Base-by-base conservation (phyloP, 805 yeast genomes). In the Wickerhamiella nectarea region DNA sequence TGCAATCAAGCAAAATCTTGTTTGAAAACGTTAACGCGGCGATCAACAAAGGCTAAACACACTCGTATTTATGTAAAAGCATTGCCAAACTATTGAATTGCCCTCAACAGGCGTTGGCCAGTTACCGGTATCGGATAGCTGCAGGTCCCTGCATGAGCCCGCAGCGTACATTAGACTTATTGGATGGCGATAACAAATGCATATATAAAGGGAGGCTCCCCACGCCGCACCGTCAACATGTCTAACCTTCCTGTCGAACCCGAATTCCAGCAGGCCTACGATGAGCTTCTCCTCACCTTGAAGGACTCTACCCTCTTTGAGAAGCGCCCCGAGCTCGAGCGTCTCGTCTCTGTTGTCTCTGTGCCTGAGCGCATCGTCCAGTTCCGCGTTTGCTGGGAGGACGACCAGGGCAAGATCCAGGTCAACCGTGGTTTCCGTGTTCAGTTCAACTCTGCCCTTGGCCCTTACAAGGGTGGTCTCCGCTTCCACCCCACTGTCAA, bases 391-490 rank as follows among this genome's bases (percentile, higher is more conserved):
- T 75, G 80, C 45, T 89, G 98, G 98, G 96, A 91, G 70, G 84
- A 89, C 63, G 98, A 91, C 71, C 70, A 78, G 56, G 94, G 95
- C 57, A 78, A 74, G 59, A 70, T 83, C 61, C 89, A 86, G 71
- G 94, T 89, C 54, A 91, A 91, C 78, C 76, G 86, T 56, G 98
- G 97, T 66, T 89, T 75, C 86, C 78, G 98, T 71, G 96, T 89
- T 51, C 98, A 89, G 72, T 89, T 84, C 76, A 89, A 86, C 79
- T 85, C 95, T 45, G 94, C 96, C 45, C 74, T 91, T 54, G 98
- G 98, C 63, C 98, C 98, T 57, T 89, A 85, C 83, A 89, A 89
- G 74, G 98, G 98, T 64, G 98, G 98, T 64, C 75, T 89, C 57
- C 79, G 98, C 69, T 81, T 89, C 77, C 97, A 89, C 73, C 96